Evolutionary conservation across 1,284 basidiomycete species (phyloP).

Genomic region (Cystobasidiaceae sp.): DNA sequence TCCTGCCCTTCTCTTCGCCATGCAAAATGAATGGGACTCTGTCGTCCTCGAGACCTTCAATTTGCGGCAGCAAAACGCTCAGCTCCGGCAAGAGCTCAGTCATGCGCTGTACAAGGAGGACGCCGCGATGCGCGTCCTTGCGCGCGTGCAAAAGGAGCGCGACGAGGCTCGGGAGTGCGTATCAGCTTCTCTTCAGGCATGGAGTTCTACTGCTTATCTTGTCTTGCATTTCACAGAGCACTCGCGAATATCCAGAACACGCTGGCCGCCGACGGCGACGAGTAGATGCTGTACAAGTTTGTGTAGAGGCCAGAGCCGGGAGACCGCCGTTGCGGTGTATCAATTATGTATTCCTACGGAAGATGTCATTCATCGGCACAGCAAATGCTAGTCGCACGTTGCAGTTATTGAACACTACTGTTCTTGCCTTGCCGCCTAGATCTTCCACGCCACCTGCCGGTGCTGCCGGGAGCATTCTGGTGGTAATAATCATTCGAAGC

Average conservation of each 20-base stretch:
- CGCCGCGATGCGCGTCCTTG: constrained; percentile 92
- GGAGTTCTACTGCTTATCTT: not conserved
- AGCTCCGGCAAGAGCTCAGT: constrained; percentile 72
- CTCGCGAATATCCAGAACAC: constrained; percentile 82
- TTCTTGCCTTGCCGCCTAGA: too few relatives aligned
- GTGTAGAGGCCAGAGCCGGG: too few relatives aligned
- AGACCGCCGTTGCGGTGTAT: too few relatives aligned
- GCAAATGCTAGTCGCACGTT: not conserved
- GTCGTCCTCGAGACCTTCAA: constrained; percentile 74
- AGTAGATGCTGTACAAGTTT: not conserved
- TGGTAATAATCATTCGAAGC: too few relatives aligned
- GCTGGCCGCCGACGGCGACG: constrained; percentile 52
- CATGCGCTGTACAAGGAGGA: constrained; percentile 94
- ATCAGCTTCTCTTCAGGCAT: not conserved
- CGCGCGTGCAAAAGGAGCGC: constrained; percentile 85
- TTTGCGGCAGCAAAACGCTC: constrained; percentile 71
- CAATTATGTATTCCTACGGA: too few relatives aligned
- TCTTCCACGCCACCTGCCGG: too few relatives aligned
- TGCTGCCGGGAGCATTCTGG: too few relatives aligned
- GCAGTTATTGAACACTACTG: not conserved
- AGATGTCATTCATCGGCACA: not conserved
- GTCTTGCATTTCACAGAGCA: constrained; percentile 57
- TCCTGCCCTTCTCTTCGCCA: constrained; percentile 78
- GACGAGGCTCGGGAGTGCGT: constrained; percentile 95
- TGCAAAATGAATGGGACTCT: constrained; percentile 97